phyloP scores from a whole-genome alignment of 1,284 basidiomycete genomes.

The Ustilago vetiveriae region DNA sequence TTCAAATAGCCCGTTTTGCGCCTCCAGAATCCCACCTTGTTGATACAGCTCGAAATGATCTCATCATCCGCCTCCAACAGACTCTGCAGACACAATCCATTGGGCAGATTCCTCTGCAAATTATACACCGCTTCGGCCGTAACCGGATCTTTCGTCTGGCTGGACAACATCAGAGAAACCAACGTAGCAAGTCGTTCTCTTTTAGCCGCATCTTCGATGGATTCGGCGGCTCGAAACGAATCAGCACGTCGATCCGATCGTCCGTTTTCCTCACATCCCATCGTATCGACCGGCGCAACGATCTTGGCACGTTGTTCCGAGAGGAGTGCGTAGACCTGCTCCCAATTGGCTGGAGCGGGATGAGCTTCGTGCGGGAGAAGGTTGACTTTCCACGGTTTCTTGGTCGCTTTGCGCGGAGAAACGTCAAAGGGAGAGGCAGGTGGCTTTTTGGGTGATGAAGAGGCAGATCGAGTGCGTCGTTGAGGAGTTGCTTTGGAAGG shows the following conservation, averaged over 20 bases:
- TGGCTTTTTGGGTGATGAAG: slow-evolving; percentile 18
- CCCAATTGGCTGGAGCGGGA: slow-evolving; percentile 57
- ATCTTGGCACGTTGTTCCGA: slow-evolving; percentile 53
- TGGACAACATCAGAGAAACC: slow-evolving; percentile 92
- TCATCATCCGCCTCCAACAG: slow-evolving; percentile 76
- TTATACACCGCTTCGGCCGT: slow-evolving; percentile 84
- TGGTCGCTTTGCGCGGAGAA: slow-evolving; percentile 48
- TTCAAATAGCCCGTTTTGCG: slow-evolving; percentile 75
- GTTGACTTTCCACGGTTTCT: slow-evolving; percentile 61
- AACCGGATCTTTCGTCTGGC: slow-evolving; percentile 77
- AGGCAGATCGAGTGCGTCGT: slow-evolving; percentile 1
- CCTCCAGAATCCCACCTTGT: slow-evolving; percentile 92
- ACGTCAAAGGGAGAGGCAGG: slow-evolving; percentile 33
- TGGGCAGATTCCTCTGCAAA: slow-evolving; percentile 78
- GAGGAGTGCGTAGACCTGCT: slow-evolving; percentile 46
- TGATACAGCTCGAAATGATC: slow-evolving; percentile 78
- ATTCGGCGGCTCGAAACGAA: slow-evolving; percentile 29
- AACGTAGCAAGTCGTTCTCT: slow-evolving; percentile 84
- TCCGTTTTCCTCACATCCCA: slow-evolving; percentile 66
- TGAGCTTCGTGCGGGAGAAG: slow-evolving; percentile 55
- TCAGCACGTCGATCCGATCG: slow-evolving; percentile 52
- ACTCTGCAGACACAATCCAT: slow-evolving; percentile 79
- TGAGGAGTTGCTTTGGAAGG: neutral
- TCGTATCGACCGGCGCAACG: slow-evolving; percentile 65
- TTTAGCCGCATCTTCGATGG: slow-evolving; percentile 68